Evolutionary conservation across 2,329 filamentous ascomycete genomes (phyloP).

Genomic region (Sphaerostilbella broomeana): DNA sequence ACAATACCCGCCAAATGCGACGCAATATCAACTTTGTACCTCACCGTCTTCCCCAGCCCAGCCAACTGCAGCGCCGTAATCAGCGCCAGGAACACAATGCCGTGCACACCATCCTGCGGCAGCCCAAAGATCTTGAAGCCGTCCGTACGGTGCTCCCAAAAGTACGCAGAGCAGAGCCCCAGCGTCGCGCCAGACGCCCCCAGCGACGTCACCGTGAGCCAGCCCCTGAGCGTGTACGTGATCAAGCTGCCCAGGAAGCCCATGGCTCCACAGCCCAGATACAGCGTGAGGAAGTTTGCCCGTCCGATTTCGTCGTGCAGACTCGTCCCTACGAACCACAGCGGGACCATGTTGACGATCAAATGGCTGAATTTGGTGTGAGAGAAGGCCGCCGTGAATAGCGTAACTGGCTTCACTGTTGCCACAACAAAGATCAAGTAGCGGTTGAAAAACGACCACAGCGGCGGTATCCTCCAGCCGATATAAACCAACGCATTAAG

Average conservation of each 20-base stretch:
- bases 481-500: conserved; percentile 51
- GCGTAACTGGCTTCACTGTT: conserved; percentile 53
- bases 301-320: conserved; percentile 66
- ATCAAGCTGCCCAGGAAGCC: conserved; percentile 54
- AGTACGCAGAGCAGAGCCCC: conserved; percentile 55
- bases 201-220: conserved; percentile 45
- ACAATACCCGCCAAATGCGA: conserved; percentile 48
- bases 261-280: conserved; percentile 50
- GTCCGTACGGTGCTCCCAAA: conserved; percentile 51
- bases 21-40: conserved; percentile 41
- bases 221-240: conserved; percentile 39
- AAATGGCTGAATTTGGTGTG: conserved; percentile 60
- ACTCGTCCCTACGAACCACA: conserved; percentile 60
- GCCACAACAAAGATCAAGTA: conserved; percentile 61
- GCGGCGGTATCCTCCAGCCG: conserved; percentile 56
- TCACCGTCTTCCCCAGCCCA: conserved; percentile 36
- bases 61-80: conserved; percentile 45
- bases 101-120: conserved; percentile 51
- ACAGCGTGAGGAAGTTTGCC: conserved; percentile 62
- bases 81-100: conserved; percentile 47
- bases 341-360: conserved; percentile 54
- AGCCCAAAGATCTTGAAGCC: conserved; percentile 52
- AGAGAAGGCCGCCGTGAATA: conserved; percentile 62
- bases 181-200: conserved; percentile 62
- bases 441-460: conserved; percentile 61